phyloP scores from a whole-genome alignment of 495 filamentous ascomycete species.

The Penicillium soppii region DNA sequence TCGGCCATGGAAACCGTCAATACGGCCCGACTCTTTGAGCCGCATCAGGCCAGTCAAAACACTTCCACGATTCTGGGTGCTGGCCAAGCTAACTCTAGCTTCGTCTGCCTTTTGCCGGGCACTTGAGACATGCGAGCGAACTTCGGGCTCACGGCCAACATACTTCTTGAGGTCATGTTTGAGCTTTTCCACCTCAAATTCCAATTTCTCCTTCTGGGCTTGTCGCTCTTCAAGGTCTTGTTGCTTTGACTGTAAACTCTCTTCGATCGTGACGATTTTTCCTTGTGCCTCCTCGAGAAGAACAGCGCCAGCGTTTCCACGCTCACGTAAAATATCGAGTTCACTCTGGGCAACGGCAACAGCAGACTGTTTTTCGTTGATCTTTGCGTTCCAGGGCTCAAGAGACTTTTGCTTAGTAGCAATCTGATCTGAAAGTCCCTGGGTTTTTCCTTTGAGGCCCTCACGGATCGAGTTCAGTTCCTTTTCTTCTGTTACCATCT shows the following conservation, averaged over 20 bases:
- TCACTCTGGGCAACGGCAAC: conserved; percentile 95
- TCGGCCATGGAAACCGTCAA: conserved; percentile 93
- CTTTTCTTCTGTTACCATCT: conserved; percentile 73
- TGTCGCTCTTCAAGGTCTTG: conserved; percentile 74
- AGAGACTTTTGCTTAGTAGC: conserved; percentile 88
- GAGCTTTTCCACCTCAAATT: conserved; percentile 70
- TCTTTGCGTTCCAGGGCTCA: conserved; percentile 94
- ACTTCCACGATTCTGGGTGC: conserved; percentile 87
- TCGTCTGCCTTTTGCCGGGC: conserved; percentile 94
- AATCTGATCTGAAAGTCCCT: conserved; percentile 90
- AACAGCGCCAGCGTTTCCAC: conserved; percentile 79
- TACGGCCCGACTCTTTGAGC: conserved; percentile 91
- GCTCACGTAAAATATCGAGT: conserved; percentile 84
- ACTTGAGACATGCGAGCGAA: conserved; percentile 78
- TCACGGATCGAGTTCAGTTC: conserved; percentile 80
- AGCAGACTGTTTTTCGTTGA: conserved; percentile 90
- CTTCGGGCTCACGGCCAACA: conserved; percentile 70
- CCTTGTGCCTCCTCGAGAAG: conserved; percentile 80
- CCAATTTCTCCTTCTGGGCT: conserved; percentile 64
- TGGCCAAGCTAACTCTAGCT: conserved; percentile 82
- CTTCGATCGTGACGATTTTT: conserved; percentile 73
- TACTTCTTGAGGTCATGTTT: conserved; percentile 71
- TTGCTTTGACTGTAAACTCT: conserved; percentile 65
- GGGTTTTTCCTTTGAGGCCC: conserved; percentile 88
- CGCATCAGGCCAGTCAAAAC: conserved; percentile 90